Base-by-base conservation (phyloP, 1,139 yeast species). In the Pichia sp. region DNA sequence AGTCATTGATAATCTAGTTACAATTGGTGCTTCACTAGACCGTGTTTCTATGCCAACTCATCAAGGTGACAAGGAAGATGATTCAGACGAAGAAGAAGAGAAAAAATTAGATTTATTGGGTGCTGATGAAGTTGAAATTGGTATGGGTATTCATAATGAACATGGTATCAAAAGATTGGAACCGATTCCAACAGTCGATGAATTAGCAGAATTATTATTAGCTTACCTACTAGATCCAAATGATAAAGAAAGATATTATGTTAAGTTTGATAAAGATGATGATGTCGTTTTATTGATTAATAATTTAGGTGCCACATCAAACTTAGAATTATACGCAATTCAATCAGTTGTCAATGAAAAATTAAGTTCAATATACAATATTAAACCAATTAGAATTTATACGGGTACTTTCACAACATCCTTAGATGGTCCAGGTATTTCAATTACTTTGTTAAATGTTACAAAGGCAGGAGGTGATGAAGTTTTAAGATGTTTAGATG, bases 121-220 rank as follows among this genome's bases (percentile, higher is more conserved):
- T 7, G 66, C 64, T 3, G 70, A 79, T 52, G 90, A 88, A 66
- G 84, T 86, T 61, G 98, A 91, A 68, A 75, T 91, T 57, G 98
- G 98, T 30, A 84, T 91, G 82, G 98, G 98, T 48, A 91, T 91
- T 57, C 98, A 91, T 69, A 91, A 91, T 64, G 98, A 91, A 66
- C 95, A 96, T 0, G 97, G 97, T 53, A 81, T 81, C 51, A 74
- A 80, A 58, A 80, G 84, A 59, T 68, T 86, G 46, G 75, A 80
- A 22, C 93, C 95, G 44, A 80, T 90, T 59, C 95, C 96, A 28
- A 65, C 77, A 2, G 77, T 86, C 49, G 82, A 79, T 43, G 76
- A 75, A 1, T 70, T 88, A 52, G 69, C 83, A 50, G 72, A 73
- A 42, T 72, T 73, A n/a, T 67, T 78, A 65, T 71, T 86, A 65